These are phyloP conservation scores for Casuarina cunninghamiana DNA, from an alignment of 306 rosid genomes.

Conservation along the genomic window DNA sequence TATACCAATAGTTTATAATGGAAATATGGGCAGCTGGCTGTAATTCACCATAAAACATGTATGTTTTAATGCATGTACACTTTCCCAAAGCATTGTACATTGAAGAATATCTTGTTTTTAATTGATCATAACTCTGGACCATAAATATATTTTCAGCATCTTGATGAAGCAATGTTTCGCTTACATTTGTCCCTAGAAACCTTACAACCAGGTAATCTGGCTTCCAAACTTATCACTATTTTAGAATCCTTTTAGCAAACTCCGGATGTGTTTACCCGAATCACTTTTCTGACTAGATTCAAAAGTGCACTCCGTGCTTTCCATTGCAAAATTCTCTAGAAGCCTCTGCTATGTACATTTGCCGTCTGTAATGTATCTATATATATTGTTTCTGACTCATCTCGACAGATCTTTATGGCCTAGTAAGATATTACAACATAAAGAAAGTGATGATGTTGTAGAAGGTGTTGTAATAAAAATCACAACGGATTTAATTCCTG, in stretches of 20 bases:
- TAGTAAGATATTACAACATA: neutral
- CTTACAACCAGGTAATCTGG: neutral
- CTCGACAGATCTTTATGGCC: neutral
- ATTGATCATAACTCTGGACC: neutral
- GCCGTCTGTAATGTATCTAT: neutral
- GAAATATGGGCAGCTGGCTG: neutral
- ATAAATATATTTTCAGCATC: neutral
- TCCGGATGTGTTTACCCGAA: neutral
- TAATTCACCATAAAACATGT: neutral
- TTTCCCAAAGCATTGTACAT: neutral
- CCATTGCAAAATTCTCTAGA: neutral
- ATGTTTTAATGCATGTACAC: neutral
- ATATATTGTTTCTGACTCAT: neutral
- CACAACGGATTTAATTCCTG: neutral
- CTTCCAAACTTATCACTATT: too few species aligned
- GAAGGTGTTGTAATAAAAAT: neutral
- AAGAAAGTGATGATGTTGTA: neutral
- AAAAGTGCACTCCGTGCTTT: neutral
- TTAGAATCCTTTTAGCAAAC: neutral
- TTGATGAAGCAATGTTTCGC: neutral
- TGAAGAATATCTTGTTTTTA: neutral
- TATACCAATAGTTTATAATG: too few species aligned
- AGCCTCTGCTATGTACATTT: neutral
- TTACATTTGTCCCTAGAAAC: neutral
- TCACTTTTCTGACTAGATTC: neutral